These are phyloP conservation scores for Exophiala spinifera DNA, from an alignment of 2,329 filamentous ascomycete species.

Conservation along the genomic window DNA sequence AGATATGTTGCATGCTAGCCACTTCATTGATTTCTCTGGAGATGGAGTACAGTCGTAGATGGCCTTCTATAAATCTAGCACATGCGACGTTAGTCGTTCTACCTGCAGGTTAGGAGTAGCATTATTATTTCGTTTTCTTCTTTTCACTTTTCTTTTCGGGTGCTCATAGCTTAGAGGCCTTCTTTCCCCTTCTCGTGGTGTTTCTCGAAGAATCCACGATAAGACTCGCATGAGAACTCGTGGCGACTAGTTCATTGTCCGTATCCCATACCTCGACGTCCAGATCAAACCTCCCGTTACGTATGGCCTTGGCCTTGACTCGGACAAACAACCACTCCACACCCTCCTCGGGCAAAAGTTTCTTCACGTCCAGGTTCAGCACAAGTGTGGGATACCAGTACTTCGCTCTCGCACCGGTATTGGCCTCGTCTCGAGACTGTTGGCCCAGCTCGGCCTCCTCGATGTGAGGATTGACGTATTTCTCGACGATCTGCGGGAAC, in stretches of 20 bases:
- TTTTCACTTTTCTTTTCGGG: too few species aligned
- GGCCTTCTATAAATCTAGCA: too few species aligned
- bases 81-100: too few species aligned
- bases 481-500: conserved; percentile 65
- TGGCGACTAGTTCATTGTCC: conserved; percentile 61
- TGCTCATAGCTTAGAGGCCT: not conserved
- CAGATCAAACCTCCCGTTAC: conserved; percentile 70
- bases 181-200: conserved; percentile 20
- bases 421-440: conserved; percentile 34
- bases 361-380: conserved; percentile 75
- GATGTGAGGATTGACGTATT: conserved; percentile 36
- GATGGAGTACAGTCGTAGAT: too few species aligned
- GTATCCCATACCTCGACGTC: conserved; percentile 67
- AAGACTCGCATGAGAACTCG: conserved; percentile 66
- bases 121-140: too few species aligned
- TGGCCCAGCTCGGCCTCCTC: conserved; percentile 34
- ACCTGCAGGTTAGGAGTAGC: too few species aligned
- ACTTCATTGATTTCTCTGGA: too few species aligned
- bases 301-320: conserved; percentile 62
- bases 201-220: conserved; percentile 65
- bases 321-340: conserved; percentile 70
- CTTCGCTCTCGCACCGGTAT: conserved; percentile 33
- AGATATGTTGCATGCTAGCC: too few species aligned
- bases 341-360: conserved; percentile 61
- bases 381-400: conserved; percentile 76